Conservation (phyloP, 2,329 filamentous ascomycete genomes). For the Corynespora cassiicola region DNA sequence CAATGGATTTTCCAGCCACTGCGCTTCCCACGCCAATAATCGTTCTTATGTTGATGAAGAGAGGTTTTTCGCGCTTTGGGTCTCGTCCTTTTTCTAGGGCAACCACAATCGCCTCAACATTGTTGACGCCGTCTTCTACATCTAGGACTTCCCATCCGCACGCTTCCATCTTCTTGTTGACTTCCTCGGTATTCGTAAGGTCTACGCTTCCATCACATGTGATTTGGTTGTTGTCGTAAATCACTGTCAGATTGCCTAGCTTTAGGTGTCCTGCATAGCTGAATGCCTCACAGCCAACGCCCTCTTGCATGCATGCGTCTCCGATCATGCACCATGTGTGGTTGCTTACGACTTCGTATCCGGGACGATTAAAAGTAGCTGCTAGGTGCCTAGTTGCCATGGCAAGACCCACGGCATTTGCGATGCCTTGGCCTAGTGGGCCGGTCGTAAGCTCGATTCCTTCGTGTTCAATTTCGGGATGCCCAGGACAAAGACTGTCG, state of each 20-base stretch:
- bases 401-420: conserved; percentile 66
- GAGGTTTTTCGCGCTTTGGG: conserved; percentile 54
- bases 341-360: conserved; percentile 57
- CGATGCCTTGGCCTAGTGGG: conserved; percentile 65
- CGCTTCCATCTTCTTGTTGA: conserved; percentile 64
- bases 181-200: conserved; percentile 61
- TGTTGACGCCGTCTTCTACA: conserved; percentile 59
- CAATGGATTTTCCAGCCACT: conserved; percentile 54
- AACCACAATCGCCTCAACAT: conserved; percentile 55
- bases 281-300: conserved; percentile 64
- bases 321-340: conserved; percentile 64
- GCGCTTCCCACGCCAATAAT: conserved; percentile 59
- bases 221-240: conserved; percentile 68
- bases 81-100: conserved; percentile 54
- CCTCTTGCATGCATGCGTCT: conserved; percentile 64
- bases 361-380: conserved; percentile 60
- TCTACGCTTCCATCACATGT: conserved; percentile 66
- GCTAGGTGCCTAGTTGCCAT: conserved; percentile 64
- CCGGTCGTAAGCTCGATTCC: conserved; percentile 67
- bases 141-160: conserved; percentile 64
- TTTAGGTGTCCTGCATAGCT: conserved; percentile 62
- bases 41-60: conserved; percentile 63
- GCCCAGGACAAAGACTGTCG: conserved; percentile 61
- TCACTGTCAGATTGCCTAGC: conserved; percentile 63
- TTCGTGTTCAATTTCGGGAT: conserved; percentile 64